Conservation (phyloP, 331 rosid genomes). For the Quercus tomentella region DNA sequence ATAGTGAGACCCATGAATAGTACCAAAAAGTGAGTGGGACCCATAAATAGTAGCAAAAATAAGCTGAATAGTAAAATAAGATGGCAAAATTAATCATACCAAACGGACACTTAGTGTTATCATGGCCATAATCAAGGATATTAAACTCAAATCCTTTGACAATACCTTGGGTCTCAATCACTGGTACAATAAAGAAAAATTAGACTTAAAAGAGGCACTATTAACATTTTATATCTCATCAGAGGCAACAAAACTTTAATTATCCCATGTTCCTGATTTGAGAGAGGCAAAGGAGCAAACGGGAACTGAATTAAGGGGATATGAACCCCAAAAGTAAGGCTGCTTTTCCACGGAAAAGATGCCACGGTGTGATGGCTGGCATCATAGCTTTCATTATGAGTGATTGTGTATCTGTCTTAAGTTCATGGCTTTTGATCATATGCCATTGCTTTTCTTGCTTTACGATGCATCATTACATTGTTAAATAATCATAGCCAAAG, state of each 20-base stretch:
- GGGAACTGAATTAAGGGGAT: not conserved
- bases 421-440: slow-evolving; percentile 14
- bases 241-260: not conserved
- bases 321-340: not conserved
- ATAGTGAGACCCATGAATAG: fast-evolving
- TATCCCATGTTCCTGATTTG: not conserved
- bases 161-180: not conserved
- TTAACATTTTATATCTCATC: not conserved
- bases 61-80: too few relatives aligned
- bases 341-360: not conserved
- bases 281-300: not conserved
- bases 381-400: not conserved
- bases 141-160: not conserved
- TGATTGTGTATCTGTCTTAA: slow-evolving; percentile 8
- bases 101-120: not conserved
- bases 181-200: not conserved
- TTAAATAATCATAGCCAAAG: not conserved
- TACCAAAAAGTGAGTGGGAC: too few relatives aligned
- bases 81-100: too few relatives aligned
- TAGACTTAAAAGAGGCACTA: not conserved
- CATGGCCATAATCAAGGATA: not conserved
- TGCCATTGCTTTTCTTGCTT: not conserved
- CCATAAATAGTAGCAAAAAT: too few relatives aligned
- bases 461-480: not conserved
- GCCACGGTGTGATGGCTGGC: slow-evolving; percentile 15